These are phyloP conservation scores for Silene conica DNA, from an alignment of 148 eudicot species.

Conservation along the genomic window DNA sequence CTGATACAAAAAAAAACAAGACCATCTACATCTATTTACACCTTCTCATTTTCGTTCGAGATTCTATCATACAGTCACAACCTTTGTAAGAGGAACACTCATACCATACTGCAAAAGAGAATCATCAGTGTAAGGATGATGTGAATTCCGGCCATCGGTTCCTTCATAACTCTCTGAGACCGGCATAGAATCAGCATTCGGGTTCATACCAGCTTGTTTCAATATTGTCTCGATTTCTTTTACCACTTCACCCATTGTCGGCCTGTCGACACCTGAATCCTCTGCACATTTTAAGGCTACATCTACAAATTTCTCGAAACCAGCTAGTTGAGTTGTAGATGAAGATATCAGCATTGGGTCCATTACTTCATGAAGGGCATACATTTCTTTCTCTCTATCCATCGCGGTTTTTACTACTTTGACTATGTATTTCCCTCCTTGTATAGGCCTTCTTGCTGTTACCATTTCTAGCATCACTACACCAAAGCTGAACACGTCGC, in stretches of 20 bases:
- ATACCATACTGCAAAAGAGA: conserved; percentile 40
- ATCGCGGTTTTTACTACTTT: conserved; percentile 40
- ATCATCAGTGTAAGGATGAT: conserved; percentile 47
- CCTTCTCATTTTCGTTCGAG: neutral
- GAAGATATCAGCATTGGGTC: conserved; percentile 39
- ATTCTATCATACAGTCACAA: conserved; percentile 23
- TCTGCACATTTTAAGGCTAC: conserved; percentile 60
- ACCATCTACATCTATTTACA: neutral
- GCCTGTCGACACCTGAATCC: conserved; percentile 46
- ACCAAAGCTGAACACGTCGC: conserved; percentile 78
- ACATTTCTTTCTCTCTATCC: conserved; percentile 44
- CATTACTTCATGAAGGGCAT: conserved; percentile 43
- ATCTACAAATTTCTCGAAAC: conserved; percentile 55
- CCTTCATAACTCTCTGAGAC: conserved; percentile 48
- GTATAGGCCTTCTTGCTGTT: conserved; percentile 61
- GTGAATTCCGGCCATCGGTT: conserved; percentile 11
- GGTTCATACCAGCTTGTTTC: conserved; percentile 60
- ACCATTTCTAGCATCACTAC: conserved; percentile 62
- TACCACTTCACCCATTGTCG: conserved; percentile 72
- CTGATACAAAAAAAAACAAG: neutral
- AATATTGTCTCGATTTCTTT: conserved; percentile 64
- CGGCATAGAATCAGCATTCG: conserved; percentile 52
- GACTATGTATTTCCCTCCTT: conserved; percentile 62
- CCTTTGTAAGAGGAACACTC: conserved; percentile 24
- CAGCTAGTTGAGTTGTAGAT: conserved; percentile 31